These are phyloP conservation scores for Cavenderia fasciculata DNA, from an alignment of 78 protist species.

Conservation along the genomic window DNA sequence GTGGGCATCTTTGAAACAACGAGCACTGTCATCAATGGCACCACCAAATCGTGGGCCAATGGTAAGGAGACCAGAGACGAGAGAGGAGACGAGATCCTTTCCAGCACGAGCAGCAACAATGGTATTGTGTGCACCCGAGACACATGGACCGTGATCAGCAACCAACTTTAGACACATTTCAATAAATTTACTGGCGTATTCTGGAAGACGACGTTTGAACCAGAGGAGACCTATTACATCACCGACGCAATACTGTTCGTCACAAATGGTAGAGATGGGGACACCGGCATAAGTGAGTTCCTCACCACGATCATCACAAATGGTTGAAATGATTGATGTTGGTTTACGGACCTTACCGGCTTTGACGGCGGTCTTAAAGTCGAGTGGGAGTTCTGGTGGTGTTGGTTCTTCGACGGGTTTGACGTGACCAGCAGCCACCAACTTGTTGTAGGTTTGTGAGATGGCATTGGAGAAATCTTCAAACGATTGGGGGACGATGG, in stretches of 20 bases:
- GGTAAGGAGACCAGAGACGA: constrained; percentile 94
- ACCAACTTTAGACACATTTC: constrained; percentile 92
- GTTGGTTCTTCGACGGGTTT: constrained; percentile 85
- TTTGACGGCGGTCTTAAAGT: constrained; percentile 90
- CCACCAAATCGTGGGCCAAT: constrained; percentile 98
- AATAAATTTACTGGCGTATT: constrained; percentile 90
- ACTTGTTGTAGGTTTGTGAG: constrained; percentile 34
- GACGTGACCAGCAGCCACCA: constrained; percentile 71
- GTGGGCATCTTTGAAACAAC: constrained; percentile 80
- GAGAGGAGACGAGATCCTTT: constrained; percentile 94
- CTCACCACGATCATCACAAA: constrained; percentile 97
- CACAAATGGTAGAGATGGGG: constrained; percentile 84
- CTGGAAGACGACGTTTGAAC: constrained; percentile 93
- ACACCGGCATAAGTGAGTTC: constrained; percentile 93
- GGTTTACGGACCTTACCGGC: constrained; percentile 94
- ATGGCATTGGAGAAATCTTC: constrained; percentile 87
- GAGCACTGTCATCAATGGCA: constrained; percentile 93
- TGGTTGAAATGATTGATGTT: constrained; percentile 90
- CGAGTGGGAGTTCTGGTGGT: constrained; percentile 88
- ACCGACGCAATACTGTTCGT: constrained; percentile 89
- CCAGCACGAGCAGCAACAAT: constrained; percentile 96
- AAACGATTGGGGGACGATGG: constrained; percentile 91
- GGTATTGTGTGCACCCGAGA: constrained; percentile 97
- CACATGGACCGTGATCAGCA: constrained; percentile 98
- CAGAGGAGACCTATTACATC: constrained; percentile 91